Evolutionary conservation across 1,284 basidiomycete species (phyloP), one percentile per base, ranked within the genome.

Genomic region (Chondrostereum purpureum): DNA sequence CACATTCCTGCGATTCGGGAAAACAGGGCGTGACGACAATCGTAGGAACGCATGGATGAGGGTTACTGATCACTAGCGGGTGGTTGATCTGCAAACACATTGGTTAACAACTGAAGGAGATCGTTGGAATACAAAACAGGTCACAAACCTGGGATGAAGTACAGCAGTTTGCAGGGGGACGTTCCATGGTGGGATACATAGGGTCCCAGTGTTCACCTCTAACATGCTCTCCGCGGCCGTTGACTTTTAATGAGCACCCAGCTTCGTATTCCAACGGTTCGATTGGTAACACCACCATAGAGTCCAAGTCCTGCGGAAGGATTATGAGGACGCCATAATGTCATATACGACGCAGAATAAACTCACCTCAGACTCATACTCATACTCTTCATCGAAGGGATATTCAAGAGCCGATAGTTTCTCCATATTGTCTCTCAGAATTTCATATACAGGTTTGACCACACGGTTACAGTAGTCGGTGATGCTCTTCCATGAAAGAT

Each of bases 1-100:
- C 33, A 22, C 17, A 2, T 14, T 27, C 36, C n/a, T 38, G 21
- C 13, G 39, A 19, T 41, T 41, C 39, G 6, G 39, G 4, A 3
- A 23, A 5, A 6, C 73, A 75, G 13, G 68, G 68, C 4, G 73
- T 77, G 33, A 80, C 64, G 44, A 75, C 57, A 42, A 79, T 78
- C 12, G 61, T 69, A 5, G 78, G 78, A 42, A 70, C 62, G 4
- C 60, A 62, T 5, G 67, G 59, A 47, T 68, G 59, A 10, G 59
- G 52, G 46, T 58, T 57, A 20, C 55, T 58, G 43, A 68, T 63
- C 21, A 65, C 42, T n/a, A 65, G 37, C 3, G 59, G 59, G 21
- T 50, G 46, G 18, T 53, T 51, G 39, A 49, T 34, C 56, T 61
- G 43, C 31, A 3, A 3, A 11, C 11, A 23, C n/a, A n/a, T n/a